These are phyloP conservation scores for Epipyxis sp. DNA, from an alignment of 108 stramenopile genomes.

Conservation along the genomic window DNA sequence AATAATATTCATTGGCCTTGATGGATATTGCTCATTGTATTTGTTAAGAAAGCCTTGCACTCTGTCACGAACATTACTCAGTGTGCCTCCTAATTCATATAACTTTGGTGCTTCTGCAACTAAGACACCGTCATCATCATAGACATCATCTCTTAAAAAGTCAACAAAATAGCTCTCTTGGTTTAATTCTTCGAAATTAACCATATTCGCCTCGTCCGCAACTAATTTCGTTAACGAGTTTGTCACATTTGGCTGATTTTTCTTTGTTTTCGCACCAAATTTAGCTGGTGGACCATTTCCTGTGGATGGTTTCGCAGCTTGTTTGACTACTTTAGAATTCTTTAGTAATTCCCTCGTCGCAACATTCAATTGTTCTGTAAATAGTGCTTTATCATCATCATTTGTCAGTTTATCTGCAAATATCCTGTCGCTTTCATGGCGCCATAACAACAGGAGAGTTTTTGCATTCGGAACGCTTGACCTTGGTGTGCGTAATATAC, in stretches of 20 bases:
- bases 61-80: conserved; percentile 33
- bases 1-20: conserved; percentile 40
- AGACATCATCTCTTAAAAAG: conserved; percentile 53
- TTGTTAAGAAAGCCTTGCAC: conserved; percentile 30
- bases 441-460: conserved; percentile 42
- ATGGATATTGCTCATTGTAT: conserved; percentile 48
- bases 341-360: conserved; percentile 3
- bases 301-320: conserved; percentile 6
- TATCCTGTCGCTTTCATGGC: conserved; percentile 49
- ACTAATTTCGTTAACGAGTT: background rate
- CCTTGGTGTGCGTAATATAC: conserved; percentile 28
- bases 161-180: conserved; percentile 50
- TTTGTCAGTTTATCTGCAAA: conserved; percentile 51
- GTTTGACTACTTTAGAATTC: background rate
- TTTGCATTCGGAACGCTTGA: conserved; percentile 11
- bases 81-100: conserved; percentile 44
- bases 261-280: conserved; percentile 25
- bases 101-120: conserved; percentile 54
- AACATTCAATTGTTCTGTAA: conserved; percentile 23
- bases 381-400: conserved; percentile 43
- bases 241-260: conserved; percentile 15
- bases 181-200: conserved; percentile 6
- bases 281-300: background rate
- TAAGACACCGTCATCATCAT: conserved; percentile 52
- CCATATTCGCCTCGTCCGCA: background rate